Base-by-base conservation (phyloP, 2,329 filamentous ascomycete species). In the Beauveria caledonica region DNA sequence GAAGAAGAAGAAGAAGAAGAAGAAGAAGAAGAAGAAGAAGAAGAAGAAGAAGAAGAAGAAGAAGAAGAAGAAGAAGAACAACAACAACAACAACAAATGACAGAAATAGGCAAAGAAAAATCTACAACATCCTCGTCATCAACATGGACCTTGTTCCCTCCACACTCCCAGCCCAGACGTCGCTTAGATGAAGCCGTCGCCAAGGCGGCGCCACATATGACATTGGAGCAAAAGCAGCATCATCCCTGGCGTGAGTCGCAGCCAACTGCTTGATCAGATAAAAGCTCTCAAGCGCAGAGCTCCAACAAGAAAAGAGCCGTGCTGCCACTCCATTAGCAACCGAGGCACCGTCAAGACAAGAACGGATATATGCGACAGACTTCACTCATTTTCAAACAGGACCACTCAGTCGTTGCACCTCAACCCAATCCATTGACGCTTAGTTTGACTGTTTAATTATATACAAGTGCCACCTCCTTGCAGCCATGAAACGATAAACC, bases 381-480 rank as follows among this genome's bases (percentile, higher is more conserved):
- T 29, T n/a, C 23, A 49, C 25, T 5, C 27, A 33, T 51, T 27
- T 33, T 50, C 8, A 11, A 11, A 36, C 3, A 15, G 6, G 15
- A 25, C 21, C 10, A 11, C 19, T 23, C 21, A 6, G 6, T 46
- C 5, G n/a, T 44, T 54, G 29, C 51, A 44, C 51, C 15, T 29
- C 48, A 23, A 49, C 54, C 21, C 17, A n/a, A 49, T 49, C 54
- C 54, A 53, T 60, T 39, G 27, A 53, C 25, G 48, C 49, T 60
- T 48, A 27, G 33, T 60, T 52, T 53, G 50, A 60, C 58, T 53
- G 8, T 60, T 21, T 39, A 52, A 51, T 5, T 54, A 54, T 60
- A 54, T 60, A 60, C 58, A 60, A 27, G 46, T 23, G 44, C 54
- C 29, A 10, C 19, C 45, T 36, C 29, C 27, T 39, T 46, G 54